Base-by-base conservation (phyloP, 805 yeast genomes). In the Candida namnaoensis region DNA sequence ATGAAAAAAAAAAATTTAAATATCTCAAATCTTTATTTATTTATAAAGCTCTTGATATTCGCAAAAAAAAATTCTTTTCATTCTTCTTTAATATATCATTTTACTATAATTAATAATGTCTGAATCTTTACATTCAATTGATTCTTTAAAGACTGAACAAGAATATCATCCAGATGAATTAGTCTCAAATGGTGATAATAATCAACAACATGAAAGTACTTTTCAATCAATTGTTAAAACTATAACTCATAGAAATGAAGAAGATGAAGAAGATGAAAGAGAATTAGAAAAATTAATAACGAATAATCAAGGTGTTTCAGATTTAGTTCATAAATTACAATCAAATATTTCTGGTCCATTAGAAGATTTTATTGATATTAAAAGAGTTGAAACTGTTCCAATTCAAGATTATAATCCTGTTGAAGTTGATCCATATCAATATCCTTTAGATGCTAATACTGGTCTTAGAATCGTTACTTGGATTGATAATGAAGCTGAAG, bases 391-490 rank as follows among this genome's bases (percentile, higher is more conserved):
- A 34, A 48, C 52, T 12, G 43, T 38, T 7, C 59, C 57, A 7
- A 44, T 51, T 11, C 42, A 61, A 0, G 48, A 53, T 12, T 52
- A 49, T 25, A 54, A 71, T 45, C 62, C 62, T 13, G 50, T 54
- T 36, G 61, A 51, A 36, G 52, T 49, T 5, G 85, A 80, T 54
- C 65, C 62, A 30, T 80, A 81, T 80, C 61, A 68, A 44, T 80
- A 80, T 50, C 79, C 78, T 7, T 50, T 76, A 4, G 87, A 80
- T 53, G 43, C 39, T 15, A 77, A 69, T 7, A 71, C 82, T 1
- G 73, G 74, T 9, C 50, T 75, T 42, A 66, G 86, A 57, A 50
- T 81, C 7, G 88, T 81, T 7, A 71, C 67, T 34, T 81, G 77
- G 49, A 64, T 69, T 10, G 66, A 61, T 4, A 69, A 62, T 30